phyloP scores from a whole-genome alignment of 768 basidiomycete genomes.

The Xerocomellus dryophilus region DNA sequence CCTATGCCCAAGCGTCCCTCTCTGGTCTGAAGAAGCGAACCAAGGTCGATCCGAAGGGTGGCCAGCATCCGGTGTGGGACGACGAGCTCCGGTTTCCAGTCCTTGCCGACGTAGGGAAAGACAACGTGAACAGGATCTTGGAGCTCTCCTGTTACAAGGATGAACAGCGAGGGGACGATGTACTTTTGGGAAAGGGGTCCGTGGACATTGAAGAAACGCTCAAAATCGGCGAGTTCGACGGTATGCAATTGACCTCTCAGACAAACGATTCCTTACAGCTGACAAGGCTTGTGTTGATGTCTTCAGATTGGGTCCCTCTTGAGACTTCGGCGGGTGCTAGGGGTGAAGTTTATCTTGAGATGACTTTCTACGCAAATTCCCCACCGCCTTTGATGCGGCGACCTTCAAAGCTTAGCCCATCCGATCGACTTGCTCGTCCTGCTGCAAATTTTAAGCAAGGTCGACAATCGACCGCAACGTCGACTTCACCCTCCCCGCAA shows the following conservation, averaged over 20 bases:
- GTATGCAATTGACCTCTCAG: slow-evolving; percentile 43
- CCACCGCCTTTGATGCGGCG: slow-evolving; percentile 52
- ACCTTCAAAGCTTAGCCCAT: slow-evolving; percentile 51
- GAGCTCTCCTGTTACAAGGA: slow-evolving; percentile 79
- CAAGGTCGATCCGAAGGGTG: slow-evolving; percentile 75
- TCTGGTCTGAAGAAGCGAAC: slow-evolving; percentile 65
- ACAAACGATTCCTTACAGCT: background rate
- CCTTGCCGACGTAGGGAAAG: slow-evolving; percentile 53
- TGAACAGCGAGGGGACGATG: slow-evolving; percentile 68
- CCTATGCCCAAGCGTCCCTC: slow-evolving; percentile 66
- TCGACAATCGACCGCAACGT: slow-evolving; percentile 17
- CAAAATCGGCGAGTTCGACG: slow-evolving; percentile 87
- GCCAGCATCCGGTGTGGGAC: slow-evolving; percentile 94
- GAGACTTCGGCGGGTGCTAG: slow-evolving; percentile 58
- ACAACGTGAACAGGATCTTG: slow-evolving; percentile 47
- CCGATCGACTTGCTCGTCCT: slow-evolving; percentile 51
- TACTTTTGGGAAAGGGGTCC: slow-evolving; percentile 67
- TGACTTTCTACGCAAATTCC: slow-evolving; percentile 84
- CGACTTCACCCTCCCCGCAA: slow-evolving; percentile 16
- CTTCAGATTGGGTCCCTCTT: slow-evolving; percentile 68
- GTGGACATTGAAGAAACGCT: slow-evolving; percentile 79
- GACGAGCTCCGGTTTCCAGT: slow-evolving; percentile 80
- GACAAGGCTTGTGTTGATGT: background rate
- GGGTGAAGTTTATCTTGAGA: slow-evolving; percentile 88
- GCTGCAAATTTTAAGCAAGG: slow-evolving; percentile 21